Percentiles rank a stretch among this genome's conserved stretches.
Evolutionary conservation across 371 early-diverging fungal genomes (phyloP).

Genomic region (Mucor velutinosus): DNA sequence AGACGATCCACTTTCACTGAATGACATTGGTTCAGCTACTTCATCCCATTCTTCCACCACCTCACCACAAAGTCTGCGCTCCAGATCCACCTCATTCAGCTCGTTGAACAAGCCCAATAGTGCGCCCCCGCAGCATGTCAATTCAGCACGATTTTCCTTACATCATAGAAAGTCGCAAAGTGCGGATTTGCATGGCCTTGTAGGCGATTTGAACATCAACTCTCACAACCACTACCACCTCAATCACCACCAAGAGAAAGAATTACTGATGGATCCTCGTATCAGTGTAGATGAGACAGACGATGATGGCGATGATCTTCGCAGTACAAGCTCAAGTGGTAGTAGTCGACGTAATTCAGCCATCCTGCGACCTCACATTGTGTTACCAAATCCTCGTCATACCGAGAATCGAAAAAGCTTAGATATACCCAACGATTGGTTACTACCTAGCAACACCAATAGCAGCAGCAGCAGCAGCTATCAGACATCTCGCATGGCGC

Average conservation of each 20-base stretch:
- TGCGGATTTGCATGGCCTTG: constrained; percentile 36
- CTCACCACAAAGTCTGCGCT: constrained; percentile 5
- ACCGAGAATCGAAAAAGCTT: constrained; percentile 33
- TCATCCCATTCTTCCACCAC: constrained; percentile 28
- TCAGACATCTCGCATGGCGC: constrained; percentile 6
- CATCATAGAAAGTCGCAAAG: constrained; percentile 52
- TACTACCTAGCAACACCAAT: constrained; percentile 2
- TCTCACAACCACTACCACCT: not conserved
- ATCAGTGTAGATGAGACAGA: not conserved
- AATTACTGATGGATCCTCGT: not conserved
- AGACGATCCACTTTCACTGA: constrained; percentile 55
- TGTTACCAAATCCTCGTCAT: constrained; percentile 26
- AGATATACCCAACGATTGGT: constrained; percentile 47
- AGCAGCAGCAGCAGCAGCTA: constrained; percentile 5
- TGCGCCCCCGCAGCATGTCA: constrained; percentile 8
- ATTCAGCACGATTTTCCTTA: constrained; percentile 8
- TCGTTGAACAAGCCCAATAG: constrained; percentile 10
- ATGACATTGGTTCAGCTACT: constrained; percentile 34
- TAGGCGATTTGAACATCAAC: constrained; percentile 1
- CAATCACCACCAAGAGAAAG: not conserved
- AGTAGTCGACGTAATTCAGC: constrained; percentile 34
- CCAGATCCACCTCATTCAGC: constrained; percentile 39
- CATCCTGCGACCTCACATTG: constrained; percentile 43
- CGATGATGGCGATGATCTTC: not conserved
- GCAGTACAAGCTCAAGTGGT: constrained; percentile 8